Conservation (phyloP, 495 filamentous ascomycete species). For the Aspergillus sparsus region DNA sequence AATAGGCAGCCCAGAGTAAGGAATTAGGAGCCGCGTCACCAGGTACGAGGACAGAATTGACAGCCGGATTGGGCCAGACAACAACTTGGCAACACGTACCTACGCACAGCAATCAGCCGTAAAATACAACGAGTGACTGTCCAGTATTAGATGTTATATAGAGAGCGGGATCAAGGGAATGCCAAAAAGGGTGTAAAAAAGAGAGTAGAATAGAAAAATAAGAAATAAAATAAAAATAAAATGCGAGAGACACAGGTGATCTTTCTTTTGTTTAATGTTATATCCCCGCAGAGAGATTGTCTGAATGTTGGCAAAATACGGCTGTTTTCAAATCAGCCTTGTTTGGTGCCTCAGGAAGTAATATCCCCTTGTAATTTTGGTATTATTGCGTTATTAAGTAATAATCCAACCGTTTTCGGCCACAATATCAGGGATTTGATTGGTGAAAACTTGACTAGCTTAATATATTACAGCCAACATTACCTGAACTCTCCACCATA, state of each 20-base stretch:
- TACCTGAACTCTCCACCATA: too few species aligned
- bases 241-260: too few species aligned
- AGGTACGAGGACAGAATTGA: background rate
- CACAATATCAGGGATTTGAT: background rate
- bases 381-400: background rate
- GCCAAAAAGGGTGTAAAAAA: background rate
- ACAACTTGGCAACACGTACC: background rate
- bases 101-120: background rate
- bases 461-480: background rate
- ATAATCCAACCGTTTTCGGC: background rate
- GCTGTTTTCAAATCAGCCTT: background rate
- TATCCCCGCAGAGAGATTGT: background rate
- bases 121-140: background rate
- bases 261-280: background rate
- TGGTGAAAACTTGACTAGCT: background rate
- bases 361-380: background rate
- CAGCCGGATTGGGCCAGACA: background rate
- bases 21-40: background rate
- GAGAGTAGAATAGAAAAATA: background rate
- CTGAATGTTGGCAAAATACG: background rate
- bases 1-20: background rate
- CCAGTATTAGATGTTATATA: background rate
- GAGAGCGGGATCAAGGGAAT: background rate
- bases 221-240: background rate
- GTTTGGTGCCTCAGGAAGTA: background rate